Evolutionary conservation across 352 stramenopile species (phyloP).

Genomic region (Pythium dissotocum): DNA sequence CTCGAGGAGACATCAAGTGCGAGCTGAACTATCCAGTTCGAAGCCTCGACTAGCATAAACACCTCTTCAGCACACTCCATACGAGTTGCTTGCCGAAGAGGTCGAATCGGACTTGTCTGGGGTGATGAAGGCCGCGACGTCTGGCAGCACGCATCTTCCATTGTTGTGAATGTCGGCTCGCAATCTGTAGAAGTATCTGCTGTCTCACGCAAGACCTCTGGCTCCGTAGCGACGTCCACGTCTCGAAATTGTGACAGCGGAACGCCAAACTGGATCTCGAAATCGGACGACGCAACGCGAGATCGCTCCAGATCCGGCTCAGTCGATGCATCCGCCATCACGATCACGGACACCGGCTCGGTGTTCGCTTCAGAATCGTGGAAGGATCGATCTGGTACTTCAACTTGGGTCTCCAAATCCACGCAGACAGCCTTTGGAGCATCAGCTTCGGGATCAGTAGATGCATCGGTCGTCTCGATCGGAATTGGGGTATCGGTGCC

Average conservation of each 20-base stretch:
- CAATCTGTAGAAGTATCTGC: background rate
- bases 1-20: too few relatives aligned
- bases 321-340: background rate
- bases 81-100: background rate
- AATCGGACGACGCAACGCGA: background rate
- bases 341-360: background rate
- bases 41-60: too few relatives aligned
- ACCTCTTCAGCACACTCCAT: background rate
- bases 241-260: background rate
- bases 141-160: background rate
- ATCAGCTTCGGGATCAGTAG: background rate
- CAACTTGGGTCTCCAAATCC: background rate
- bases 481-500: background rate
- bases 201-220: background rate
- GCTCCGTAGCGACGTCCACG: background rate
- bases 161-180: background rate
- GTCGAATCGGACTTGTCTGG: background rate
- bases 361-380: constrained; percentile 1
- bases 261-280: background rate
- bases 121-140: background rate
- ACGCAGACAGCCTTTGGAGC: background rate
- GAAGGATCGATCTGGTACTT: background rate
- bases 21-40: too few relatives aligned
- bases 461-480: background rate
- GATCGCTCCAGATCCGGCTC: background rate